Base-by-base conservation (phyloP, 2,329 filamentous ascomycete species). In the Microsporum canis region DNA sequence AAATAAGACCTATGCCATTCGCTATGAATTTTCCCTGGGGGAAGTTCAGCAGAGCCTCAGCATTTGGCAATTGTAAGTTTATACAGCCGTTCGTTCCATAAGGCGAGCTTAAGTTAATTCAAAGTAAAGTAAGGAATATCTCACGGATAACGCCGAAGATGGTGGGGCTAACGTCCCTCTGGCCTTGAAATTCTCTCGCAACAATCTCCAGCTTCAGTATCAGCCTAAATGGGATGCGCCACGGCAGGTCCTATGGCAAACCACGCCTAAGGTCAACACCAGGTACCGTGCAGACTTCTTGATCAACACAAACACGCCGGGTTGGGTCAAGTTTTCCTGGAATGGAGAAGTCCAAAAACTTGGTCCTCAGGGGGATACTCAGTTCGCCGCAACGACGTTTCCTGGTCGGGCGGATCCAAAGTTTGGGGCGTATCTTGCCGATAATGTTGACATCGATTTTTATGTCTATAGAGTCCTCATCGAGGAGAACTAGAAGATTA, bases 141-240 rank as follows among this genome's bases (percentile, higher is more conserved):
- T 61, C 41, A 60, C 59, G 14, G 41, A 63, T 43, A 63, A 63
- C 39, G 55, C 33, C 8, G 41, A 57, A 6, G 62, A 61, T 39
- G 57, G 60, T 8, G 62, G 62, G 17, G 62, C 62, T 17, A 63
- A 63, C 33, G 60, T 63, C 27, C 62, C 62, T 7, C 57, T 63
- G 7, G 60, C 56, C 23, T 34, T 63, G 23, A 61, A 63, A 47
- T 59, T 63, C 23, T 61, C 59, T 27, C 45, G 56, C 27, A 58
- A 59, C 27, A 61, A 61, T 23, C 62, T 63, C 12, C 59, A 63
- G 49, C 62, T 63, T 31, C 62, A 63, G 51, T 63, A 63, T 33
- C 57, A 63, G 43, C 51, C 62, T 23, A 60, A 61, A 57, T 63
- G 62, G 59, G 60, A 58, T 41, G 49, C 57, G 5, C 60, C 56